phyloP scores from a whole-genome alignment of 371 early-diverging fungal species.

The Dichotomocladium elegans region DNA sequence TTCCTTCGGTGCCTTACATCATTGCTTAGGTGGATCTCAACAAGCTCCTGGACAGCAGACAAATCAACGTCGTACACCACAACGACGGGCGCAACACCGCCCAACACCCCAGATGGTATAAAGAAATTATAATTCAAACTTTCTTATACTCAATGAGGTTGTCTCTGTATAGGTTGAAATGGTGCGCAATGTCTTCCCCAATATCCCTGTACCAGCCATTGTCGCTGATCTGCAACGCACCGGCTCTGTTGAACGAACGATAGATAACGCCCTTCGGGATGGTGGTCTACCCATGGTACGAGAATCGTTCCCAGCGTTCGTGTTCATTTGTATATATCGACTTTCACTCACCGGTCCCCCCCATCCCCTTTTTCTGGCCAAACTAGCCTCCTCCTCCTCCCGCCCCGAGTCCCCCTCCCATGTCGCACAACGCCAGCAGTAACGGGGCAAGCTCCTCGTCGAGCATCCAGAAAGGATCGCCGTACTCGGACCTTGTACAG shows the following conservation, averaged over 20 bases:
- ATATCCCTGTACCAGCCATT: constrained; percentile 79
- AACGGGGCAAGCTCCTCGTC: constrained; percentile 35
- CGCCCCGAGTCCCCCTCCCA: constrained; percentile 12
- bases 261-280: constrained; percentile 82
- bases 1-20: no score
- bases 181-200: constrained; percentile 84
- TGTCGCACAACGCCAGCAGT: constrained; percentile 12
- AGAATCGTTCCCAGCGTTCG: not conserved
- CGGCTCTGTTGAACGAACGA: constrained; percentile 83
- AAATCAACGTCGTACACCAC: constrained; percentile 35
- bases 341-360: no score
- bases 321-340: not conserved
- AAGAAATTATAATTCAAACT: not conserved
- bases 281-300: constrained; percentile 70
- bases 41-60: constrained; percentile 26
- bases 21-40: constrained; percentile 43
- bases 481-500: constrained; percentile 43
- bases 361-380: not conserved
- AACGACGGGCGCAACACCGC: constrained; percentile 42
- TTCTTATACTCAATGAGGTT: not conserved
- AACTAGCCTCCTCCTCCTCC: constrained; percentile 28
- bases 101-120: constrained; percentile 63
- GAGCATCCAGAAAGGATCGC: constrained; percentile 26
- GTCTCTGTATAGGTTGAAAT: constrained; percentile 69
- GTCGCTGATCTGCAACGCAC: constrained; percentile 81